Conservation (phyloP, 208 protist genomes). For the Crithidia sp. region DNA sequence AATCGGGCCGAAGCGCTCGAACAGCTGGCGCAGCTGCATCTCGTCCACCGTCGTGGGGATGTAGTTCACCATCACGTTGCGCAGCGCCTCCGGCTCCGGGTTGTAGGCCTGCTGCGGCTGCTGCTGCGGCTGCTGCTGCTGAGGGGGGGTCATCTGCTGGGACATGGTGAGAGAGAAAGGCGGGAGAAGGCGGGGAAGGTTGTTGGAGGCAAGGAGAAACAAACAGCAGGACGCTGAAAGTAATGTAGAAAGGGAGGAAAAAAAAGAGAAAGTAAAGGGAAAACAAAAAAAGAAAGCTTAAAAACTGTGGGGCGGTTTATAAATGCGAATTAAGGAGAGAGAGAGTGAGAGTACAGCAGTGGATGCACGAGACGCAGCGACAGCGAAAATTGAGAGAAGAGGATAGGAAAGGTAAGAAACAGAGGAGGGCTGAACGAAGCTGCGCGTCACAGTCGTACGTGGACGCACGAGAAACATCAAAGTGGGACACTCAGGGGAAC, state of each 20-base stretch:
- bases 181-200: background rate
- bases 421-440: too few relatives aligned
- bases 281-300: too few relatives aligned
- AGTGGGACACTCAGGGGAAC: too few relatives aligned
- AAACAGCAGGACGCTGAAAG: background rate
- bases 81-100: conserved; percentile 70
- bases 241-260: background rate
- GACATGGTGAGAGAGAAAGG: conserved; percentile 27
- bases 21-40: conserved; percentile 80
- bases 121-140: conserved; percentile 30
- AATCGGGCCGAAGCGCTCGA: conserved; percentile 84
- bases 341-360: too few relatives aligned
- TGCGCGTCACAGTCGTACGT: too few relatives aligned
- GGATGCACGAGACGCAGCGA: too few relatives aligned
- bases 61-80: conserved; percentile 93
- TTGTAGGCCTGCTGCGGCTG: conserved; percentile 42
- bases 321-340: too few relatives aligned
- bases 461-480: too few relatives aligned
- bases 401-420: too few relatives aligned
- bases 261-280: too few relatives aligned
- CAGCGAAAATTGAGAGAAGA: too few relatives aligned
- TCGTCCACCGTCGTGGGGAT: conserved; percentile 85
- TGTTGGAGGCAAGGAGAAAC: background rate
- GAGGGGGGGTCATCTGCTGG: conserved; percentile 35
- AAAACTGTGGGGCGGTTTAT: too few relatives aligned